These are phyloP conservation scores for Termitomyces sp. DNA, from an alignment of 768 basidiomycete species.

Conservation along the genomic window DNA sequence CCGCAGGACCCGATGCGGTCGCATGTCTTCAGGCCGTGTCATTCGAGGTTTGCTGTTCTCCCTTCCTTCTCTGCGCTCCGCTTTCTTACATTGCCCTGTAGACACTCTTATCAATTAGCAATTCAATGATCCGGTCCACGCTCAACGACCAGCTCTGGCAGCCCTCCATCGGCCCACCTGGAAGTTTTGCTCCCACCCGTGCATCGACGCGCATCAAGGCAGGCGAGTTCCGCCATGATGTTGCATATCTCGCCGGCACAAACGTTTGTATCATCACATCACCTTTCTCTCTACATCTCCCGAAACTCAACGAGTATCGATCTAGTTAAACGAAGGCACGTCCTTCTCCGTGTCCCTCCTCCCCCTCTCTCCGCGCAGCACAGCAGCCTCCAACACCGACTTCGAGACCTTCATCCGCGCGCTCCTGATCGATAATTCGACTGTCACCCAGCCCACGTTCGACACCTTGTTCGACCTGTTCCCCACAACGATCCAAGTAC, in stretches of 20 bases:
- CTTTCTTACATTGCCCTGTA: conserved; percentile 13
- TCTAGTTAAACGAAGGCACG: conserved; percentile 31
- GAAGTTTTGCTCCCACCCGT: conserved; percentile 43
- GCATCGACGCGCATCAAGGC: conserved; percentile 42
- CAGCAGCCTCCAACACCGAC: conserved; percentile 35
- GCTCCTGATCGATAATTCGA: conserved; percentile 50
- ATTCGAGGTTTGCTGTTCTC: conserved; percentile 30
- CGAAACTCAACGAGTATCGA: conserved; percentile 27
- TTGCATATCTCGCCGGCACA: conserved; percentile 53
- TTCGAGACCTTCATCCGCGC: conserved; percentile 46
- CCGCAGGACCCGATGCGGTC: conserved; percentile 41
- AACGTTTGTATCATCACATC: conserved; percentile 38
- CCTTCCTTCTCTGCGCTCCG: too few species aligned
- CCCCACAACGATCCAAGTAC: conserved; percentile 36
- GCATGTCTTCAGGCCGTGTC: conserved; percentile 43
- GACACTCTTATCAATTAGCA: conserved; percentile 46
- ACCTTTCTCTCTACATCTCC: conserved; percentile 32
- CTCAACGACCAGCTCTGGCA: conserved; percentile 57
- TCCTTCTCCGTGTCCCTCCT: conserved; percentile 46
- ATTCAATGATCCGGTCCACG: conserved; percentile 38
- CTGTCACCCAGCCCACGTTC: conserved; percentile 37
- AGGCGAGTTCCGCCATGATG: conserved; percentile 44
- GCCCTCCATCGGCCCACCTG: conserved; percentile 47
- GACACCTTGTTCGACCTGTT: conserved; percentile 35
- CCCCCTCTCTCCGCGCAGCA: conserved; percentile 36